phyloP scores from a whole-genome alignment of 106 monocot species.

The Amphibolis antarctica region DNA sequence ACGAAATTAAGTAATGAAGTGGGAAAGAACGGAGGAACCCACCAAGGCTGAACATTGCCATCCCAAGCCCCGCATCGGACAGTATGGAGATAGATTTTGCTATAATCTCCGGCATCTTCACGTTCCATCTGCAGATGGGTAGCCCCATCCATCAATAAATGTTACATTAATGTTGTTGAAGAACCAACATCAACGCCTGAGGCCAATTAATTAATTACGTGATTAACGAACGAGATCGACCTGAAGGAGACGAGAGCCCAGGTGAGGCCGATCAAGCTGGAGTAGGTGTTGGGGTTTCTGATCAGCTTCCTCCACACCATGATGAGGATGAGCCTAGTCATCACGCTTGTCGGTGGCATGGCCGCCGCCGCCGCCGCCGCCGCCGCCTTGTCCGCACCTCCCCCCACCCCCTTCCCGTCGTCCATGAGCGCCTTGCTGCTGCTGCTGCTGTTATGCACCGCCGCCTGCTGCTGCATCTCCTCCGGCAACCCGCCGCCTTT shows the following conservation, averaged over 20 bases:
- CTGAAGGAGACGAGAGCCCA: constrained; percentile 84
- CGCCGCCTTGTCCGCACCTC: neutral
- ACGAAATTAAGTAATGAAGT: neutral
- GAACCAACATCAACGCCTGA: no score
- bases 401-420: constrained; percentile 9
- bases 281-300: constrained; percentile 56
- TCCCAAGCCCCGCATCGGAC: constrained; percentile 62
- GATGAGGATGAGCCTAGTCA: constrained; percentile 82
- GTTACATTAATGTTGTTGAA: no score
- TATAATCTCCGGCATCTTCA: constrained; percentile 80
- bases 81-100: constrained; percentile 78
- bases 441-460: constrained; percentile 5
- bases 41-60: neutral
- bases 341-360: constrained; percentile 88
- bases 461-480: constrained; percentile 15
- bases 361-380: constrained; percentile 7
- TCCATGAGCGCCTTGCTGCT: constrained; percentile 8
- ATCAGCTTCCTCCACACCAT: neutral
- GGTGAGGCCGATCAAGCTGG: constrained; percentile 69
- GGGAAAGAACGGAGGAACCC: no score
- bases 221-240: no score
- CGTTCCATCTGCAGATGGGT: constrained; percentile 58
- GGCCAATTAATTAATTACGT: neutral
- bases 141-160: no score
- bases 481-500: constrained; percentile 14